phyloP scores from a whole-genome alignment of 768 basidiomycete genomes.

The Tulasnella sp. region DNA sequence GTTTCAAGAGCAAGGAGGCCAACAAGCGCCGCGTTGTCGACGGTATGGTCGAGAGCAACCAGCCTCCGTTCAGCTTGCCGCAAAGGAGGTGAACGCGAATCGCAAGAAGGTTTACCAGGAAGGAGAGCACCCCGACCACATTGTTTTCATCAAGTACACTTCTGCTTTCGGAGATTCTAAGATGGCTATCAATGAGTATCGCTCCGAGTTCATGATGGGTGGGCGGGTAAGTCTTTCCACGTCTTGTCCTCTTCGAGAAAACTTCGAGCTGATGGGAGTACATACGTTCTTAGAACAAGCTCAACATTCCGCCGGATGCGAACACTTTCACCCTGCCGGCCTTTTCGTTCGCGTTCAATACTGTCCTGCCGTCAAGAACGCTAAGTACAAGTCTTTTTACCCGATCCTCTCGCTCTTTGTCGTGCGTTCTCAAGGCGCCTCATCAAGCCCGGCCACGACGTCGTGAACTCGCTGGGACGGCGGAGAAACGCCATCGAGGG shows the following conservation, averaged over 20 bases:
- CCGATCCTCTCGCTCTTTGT: slow-evolving; percentile 83
- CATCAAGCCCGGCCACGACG: slow-evolving; percentile 76
- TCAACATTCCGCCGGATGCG: slow-evolving; percentile 97
- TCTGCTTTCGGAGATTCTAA: slow-evolving; percentile 96
- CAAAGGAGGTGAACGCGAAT: slow-evolving; percentile 43
- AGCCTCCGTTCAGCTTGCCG: slow-evolving; percentile 73
- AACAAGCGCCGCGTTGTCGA: slow-evolving; percentile 95
- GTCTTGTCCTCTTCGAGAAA: no score
- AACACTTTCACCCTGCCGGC: slow-evolving; percentile 95
- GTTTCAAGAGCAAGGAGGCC: slow-evolving; percentile 99
- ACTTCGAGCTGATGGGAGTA: no score
- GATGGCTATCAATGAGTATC: slow-evolving; percentile 98
- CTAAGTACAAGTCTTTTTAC: slow-evolving; percentile 79
- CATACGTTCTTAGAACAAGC: slow-evolving; percentile 56
- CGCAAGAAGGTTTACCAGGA: no score
- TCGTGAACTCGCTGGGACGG: slow-evolving; percentile 91
- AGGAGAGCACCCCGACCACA: slow-evolving; percentile 96
- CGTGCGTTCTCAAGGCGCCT: slow-evolving; percentile 96
- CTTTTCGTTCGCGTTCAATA: slow-evolving; percentile 90
- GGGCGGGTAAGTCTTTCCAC: slow-evolving; percentile 41
- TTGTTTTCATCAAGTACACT: slow-evolving; percentile 95
- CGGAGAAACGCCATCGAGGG: no score
- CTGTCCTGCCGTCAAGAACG: slow-evolving; percentile 48
- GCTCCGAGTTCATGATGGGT: slow-evolving; percentile 96
- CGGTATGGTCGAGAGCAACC: slow-evolving; percentile 94